Evolutionary conservation across 164 flowering plant species (phyloP).

Genomic region (Sextonia rubra): DNA sequence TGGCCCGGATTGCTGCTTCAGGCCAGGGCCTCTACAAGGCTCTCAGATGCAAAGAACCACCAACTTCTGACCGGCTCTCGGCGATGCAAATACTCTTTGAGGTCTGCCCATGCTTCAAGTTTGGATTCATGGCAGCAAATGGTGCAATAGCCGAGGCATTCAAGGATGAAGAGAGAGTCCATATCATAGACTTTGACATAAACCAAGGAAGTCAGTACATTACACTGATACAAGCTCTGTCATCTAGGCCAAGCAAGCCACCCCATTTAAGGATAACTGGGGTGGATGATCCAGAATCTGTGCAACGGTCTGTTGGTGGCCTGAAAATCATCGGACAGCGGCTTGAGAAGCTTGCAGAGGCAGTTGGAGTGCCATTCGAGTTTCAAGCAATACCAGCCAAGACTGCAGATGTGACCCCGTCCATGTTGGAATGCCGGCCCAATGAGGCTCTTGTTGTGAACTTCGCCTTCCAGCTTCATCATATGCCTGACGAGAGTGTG

Average conservation of each 20-base stretch:
- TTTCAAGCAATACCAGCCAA: constrained; percentile 59
- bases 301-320: constrained; percentile 82
- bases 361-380: constrained; percentile 56
- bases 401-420: constrained; percentile 55
- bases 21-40: constrained; percentile 79
- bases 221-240: constrained; percentile 64
- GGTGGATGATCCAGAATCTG: constrained; percentile 91
- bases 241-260: constrained; percentile 37
- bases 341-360: constrained; percentile 69
- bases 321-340: constrained; percentile 62
- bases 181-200: constrained; percentile 86
- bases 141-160: constrained; percentile 76
- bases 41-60: constrained; percentile 87
- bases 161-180: constrained; percentile 62
- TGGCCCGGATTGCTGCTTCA: constrained; percentile 81
- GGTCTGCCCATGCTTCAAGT: constrained; percentile 92
- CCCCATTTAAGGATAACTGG: constrained; percentile 76
- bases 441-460: constrained; percentile 79
- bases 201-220: constrained; percentile 96
- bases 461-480: constrained; percentile 97
- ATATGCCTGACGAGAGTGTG: constrained; percentile 99
- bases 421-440: constrained; percentile 48
- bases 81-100: constrained; percentile 98
- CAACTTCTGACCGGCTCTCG: constrained; percentile 74
- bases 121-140: constrained; percentile 94